phyloP scores from a whole-genome alignment of 2,329 filamentous ascomycete genomes.

The Aspergillus fumigatus region DNA sequence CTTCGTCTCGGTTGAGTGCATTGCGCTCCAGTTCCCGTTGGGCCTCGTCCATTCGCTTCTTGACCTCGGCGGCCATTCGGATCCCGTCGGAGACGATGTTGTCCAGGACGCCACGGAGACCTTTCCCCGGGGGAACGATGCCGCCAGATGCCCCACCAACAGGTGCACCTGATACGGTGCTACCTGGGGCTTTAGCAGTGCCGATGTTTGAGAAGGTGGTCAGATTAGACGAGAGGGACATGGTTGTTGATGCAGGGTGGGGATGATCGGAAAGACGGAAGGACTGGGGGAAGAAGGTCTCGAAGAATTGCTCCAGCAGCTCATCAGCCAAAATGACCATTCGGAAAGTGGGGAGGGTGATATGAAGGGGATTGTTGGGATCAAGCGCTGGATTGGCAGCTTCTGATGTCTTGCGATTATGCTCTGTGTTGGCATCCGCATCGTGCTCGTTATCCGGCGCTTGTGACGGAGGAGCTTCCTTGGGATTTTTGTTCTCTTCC shows the following conservation, averaged over 20 bases:
- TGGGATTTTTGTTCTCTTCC: constrained; percentile 29
- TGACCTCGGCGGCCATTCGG: constrained; percentile 88
- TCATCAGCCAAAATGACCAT: constrained; percentile 98
- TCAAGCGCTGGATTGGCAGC: constrained; percentile 87
- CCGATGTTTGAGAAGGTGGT: constrained; percentile 79
- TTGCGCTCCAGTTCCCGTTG: constrained; percentile 87
- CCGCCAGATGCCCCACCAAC: constrained; percentile 52
- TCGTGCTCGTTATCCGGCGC: constrained; percentile 12
- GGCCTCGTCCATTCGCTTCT: constrained; percentile 90
- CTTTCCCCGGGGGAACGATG: constrained; percentile 62
- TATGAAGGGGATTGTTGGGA: constrained; percentile 86
- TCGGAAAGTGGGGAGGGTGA: constrained; percentile 93
- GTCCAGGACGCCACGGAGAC: constrained; percentile 86
- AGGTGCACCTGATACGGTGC: constrained; percentile 35
- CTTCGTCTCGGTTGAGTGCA: constrained; percentile 61
- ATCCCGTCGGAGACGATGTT: constrained; percentile 98
- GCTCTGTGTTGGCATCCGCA: constrained; percentile 28
- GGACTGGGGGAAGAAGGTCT: constrained; percentile 87
- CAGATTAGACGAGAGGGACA: constrained; percentile 62
- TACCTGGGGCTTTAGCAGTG: constrained; percentile 39
- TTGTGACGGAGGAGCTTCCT: constrained; percentile 14
- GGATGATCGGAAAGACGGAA: constrained; percentile 76
- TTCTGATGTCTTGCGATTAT: constrained; percentile 62
- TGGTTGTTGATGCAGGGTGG: constrained; percentile 42
- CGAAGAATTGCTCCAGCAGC: constrained; percentile 93